These are phyloP conservation scores for Apiospora arundinis DNA, from an alignment of 2,329 filamentous ascomycete genomes.

Conservation along the genomic window DNA sequence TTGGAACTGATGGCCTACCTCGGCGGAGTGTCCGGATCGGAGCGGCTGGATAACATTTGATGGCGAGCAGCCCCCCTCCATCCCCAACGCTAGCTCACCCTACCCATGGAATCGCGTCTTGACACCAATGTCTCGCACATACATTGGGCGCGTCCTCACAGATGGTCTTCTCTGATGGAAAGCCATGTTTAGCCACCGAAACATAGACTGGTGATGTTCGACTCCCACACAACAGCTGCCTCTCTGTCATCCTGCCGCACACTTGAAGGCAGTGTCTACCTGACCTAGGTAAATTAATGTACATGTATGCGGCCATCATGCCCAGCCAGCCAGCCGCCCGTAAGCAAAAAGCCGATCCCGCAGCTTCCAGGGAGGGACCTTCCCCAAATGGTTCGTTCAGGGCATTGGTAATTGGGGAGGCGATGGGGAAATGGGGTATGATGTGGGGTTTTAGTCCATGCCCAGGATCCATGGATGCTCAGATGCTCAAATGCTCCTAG, in stretches of 20 bases:
- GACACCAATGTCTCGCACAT: neutral
- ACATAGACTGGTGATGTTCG: neutral
- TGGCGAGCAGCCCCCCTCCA: neutral
- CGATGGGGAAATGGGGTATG: neutral
- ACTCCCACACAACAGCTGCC: neutral
- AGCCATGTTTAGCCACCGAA: neutral
- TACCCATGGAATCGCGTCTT: neutral
- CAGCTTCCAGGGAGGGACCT: neutral
- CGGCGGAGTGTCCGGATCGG: slow-evolving; percentile 3
- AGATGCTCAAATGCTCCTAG: too few species aligned
- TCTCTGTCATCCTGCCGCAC: neutral
- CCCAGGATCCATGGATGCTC: too few species aligned
- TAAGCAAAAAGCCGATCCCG: slow-evolving; percentile 8
- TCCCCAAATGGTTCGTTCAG: neutral
- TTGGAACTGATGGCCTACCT: neutral
- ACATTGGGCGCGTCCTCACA: neutral
- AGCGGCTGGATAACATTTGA: neutral
- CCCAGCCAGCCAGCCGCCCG: neutral
- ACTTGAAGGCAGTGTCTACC: neutral
- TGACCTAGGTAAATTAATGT: too few species aligned
- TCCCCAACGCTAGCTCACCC: neutral
- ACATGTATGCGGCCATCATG: neutral
- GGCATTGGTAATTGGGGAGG: neutral
- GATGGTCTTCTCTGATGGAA: neutral
- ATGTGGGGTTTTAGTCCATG: slow-evolving; percentile 1